A percentile compares a stretch with the other conserved stretches of the same genome.
Evolutionary conservation across 345 rosid genomes (phyloP).

Genomic region (Gossypium turneri): DNA sequence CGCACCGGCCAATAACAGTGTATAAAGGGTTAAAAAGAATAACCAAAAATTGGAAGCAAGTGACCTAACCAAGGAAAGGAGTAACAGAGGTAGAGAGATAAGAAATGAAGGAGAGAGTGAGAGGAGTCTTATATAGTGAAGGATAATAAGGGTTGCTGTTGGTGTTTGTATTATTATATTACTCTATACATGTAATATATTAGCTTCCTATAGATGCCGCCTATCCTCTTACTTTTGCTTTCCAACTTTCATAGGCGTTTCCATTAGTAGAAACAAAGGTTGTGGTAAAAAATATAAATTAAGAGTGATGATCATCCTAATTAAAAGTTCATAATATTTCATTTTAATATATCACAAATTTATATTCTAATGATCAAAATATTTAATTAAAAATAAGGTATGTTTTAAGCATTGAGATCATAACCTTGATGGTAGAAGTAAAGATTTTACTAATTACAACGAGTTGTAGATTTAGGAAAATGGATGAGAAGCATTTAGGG

Average conservation of each 20-base stretch:
- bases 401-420: too few relatives aligned
- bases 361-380: too few relatives aligned
- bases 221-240: constrained; percentile 20
- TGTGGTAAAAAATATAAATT: not conserved
- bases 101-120: constrained; percentile 31
- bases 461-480: not conserved
- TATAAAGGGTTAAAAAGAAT: not conserved
- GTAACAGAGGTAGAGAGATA: constrained; percentile 14
- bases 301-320: not conserved
- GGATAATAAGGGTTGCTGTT: not conserved
- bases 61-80: constrained; percentile 19
- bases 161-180: not conserved
- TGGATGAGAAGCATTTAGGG: not conserved
- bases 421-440: too few relatives aligned
- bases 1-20: not conserved
- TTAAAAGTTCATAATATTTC: too few relatives aligned
- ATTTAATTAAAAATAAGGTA: too few relatives aligned
- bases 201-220: constrained; percentile 25
- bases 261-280: constrained; percentile 21
- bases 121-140: constrained; percentile 36
- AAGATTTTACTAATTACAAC: not conserved
- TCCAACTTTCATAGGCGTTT: constrained; percentile 19
- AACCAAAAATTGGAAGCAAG: not conserved
- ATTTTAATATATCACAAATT: too few relatives aligned
- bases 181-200: not conserved